These are phyloP conservation scores for Moricandia moricandioides DNA, from an alignment of 345 rosid genomes.

Conservation along the genomic window DNA sequence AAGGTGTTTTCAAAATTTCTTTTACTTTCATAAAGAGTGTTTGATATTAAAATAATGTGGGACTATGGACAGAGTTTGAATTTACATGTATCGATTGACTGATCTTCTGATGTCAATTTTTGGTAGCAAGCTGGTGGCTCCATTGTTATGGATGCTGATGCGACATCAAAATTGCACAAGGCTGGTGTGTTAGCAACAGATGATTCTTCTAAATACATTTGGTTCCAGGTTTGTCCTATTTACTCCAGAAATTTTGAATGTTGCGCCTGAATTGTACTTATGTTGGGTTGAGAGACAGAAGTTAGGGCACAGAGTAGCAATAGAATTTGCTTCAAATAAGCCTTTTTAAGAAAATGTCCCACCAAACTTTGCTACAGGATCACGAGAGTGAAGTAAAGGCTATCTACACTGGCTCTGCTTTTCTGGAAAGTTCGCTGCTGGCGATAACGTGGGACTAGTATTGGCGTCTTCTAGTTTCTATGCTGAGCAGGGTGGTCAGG, in stretches of 20 bases:
- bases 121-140: constrained; percentile 86
- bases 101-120: constrained; percentile 8
- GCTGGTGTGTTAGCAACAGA: constrained; percentile 65
- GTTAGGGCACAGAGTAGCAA: not conserved
- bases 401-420: constrained; percentile 76
- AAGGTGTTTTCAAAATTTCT: constrained; percentile 49
- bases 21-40: not conserved
- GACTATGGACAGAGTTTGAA: not conserved
- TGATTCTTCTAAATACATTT: constrained; percentile 72
- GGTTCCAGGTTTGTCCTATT: constrained; percentile 46
- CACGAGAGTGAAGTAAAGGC: constrained; percentile 73
- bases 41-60: not conserved
- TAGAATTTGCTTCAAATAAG: not conserved
- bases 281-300: not conserved
- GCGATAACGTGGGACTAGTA: constrained; percentile 67
- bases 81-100: not conserved
- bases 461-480: constrained; percentile 83
- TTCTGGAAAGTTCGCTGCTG: constrained; percentile 51
- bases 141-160: constrained; percentile 90
- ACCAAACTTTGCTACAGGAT: constrained; percentile 44
- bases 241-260: not conserved
- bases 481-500: constrained; percentile 99
- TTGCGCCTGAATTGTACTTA: not conserved
- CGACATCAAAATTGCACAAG: constrained; percentile 76
- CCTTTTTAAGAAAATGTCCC: not conserved